Evolutionary conservation across 345 rosid species (phyloP).

Genomic region (Barbarea vulgaris): DNA sequence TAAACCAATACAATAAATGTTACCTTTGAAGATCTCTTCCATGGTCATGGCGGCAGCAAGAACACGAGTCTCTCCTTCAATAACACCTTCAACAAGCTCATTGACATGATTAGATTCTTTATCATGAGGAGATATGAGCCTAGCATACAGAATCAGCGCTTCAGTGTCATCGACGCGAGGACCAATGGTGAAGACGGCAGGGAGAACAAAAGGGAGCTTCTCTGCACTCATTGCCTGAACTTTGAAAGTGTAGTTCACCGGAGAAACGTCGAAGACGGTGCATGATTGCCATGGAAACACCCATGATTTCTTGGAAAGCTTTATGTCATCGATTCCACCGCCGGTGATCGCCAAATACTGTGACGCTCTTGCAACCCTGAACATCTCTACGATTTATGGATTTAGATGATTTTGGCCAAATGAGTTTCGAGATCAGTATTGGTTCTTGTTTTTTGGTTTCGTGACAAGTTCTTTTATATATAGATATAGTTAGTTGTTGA

Average conservation of each 20-base stretch:
- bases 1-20: no score
- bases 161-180: constrained; percentile 59
- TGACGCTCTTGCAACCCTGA: constrained; percentile 60
- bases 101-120: constrained; percentile 63
- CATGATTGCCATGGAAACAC: constrained; percentile 63
- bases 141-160: constrained; percentile 63
- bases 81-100: constrained; percentile 84
- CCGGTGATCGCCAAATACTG: constrained; percentile 69
- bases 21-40: constrained; percentile 74
- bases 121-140: constrained; percentile 66
- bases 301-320: constrained; percentile 72
- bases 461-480: not conserved
- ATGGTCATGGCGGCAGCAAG: constrained; percentile 89
- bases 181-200: constrained; percentile 79
- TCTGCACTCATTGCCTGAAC: constrained; percentile 93
- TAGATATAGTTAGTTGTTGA: no score
- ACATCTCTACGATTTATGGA: constrained; percentile 36
- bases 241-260: constrained; percentile 79
- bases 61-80: constrained; percentile 85
- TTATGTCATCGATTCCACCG: constrained; percentile 54
- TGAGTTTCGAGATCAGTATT: not conserved
- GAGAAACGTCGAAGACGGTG: constrained; percentile 62
- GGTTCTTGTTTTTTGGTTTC: not conserved
- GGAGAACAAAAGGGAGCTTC: constrained; percentile 80
- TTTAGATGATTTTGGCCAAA: not conserved